A percentile compares a stretch with the other conserved stretches of the same genome.
Conservation (phyloP, 768 basidiomycete species). For the Aureoboletus auriporus region DNA sequence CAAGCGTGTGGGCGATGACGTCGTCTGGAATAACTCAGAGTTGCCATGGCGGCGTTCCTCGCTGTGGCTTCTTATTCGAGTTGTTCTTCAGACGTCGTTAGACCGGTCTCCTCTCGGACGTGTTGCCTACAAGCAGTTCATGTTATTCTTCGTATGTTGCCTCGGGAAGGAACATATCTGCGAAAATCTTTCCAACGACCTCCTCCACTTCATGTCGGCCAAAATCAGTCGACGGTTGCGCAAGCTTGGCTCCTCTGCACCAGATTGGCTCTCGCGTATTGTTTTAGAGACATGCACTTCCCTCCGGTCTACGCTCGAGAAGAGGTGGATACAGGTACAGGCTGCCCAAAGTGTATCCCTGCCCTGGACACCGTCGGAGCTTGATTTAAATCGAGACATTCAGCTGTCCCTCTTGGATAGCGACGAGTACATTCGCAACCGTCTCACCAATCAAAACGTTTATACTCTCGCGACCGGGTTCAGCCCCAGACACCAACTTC, state of each 20-base stretch:
- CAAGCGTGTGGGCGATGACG: conserved; percentile 48
- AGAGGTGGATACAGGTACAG: conserved; percentile 35
- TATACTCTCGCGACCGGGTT: not conserved
- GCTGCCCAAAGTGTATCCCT: conserved; percentile 21
- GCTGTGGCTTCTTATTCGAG: conserved; percentile 47
- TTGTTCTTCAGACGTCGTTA: conserved; percentile 39
- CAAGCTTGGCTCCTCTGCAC: conserved; percentile 29
- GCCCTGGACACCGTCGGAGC: conserved; percentile 26
- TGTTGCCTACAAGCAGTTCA: conserved; percentile 31
- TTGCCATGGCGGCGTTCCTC: conserved; percentile 49
- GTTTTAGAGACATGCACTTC: conserved; percentile 6
- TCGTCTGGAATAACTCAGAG: conserved; percentile 36
- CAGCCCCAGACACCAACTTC: not conserved
- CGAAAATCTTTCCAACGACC: conserved; percentile 24
- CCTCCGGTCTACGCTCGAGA: conserved; percentile 21
- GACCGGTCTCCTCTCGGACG: conserved; percentile 9
- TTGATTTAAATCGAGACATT: conserved; percentile 30
- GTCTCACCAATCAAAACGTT: conserved; percentile 2
- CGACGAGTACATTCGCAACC: conserved; percentile 23
- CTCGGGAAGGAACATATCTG: conserved; percentile 4
- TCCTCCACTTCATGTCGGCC: conserved; percentile 33
- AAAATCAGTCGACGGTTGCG: conserved; percentile 36
- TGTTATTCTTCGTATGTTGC: conserved; percentile 25
- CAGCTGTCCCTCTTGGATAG: conserved; percentile 30
- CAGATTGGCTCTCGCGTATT: conserved; percentile 8